Percentiles rank a stretch among this genome's conserved stretches.
phyloP scores from a whole-genome alignment of 805 yeast species.

The Suhomyces xylopsoci region DNA sequence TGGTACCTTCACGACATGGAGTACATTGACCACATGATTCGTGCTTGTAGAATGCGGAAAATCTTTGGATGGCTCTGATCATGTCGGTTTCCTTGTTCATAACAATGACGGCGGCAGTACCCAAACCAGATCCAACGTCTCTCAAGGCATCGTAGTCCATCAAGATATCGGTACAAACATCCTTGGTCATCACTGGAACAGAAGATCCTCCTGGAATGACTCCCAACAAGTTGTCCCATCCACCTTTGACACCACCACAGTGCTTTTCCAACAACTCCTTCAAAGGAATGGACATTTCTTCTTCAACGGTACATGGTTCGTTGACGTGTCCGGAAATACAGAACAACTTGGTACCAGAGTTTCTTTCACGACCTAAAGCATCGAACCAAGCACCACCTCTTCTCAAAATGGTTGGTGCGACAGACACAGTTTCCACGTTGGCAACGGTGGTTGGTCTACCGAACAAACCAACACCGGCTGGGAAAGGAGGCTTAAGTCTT shows the following conservation, averaged over 20 bases:
- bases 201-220: slow-evolving; percentile 91
- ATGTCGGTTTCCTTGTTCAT: slow-evolving; percentile 86
- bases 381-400: slow-evolving; percentile 90
- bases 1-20: slow-evolving; percentile 92
- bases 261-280: slow-evolving; percentile 80
- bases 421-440: slow-evolving; percentile 88
- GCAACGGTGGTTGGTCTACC: slow-evolving; percentile 92
- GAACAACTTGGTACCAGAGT: slow-evolving; percentile 77
- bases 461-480: slow-evolving; percentile 88
- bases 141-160: slow-evolving; percentile 88
- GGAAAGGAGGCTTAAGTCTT: slow-evolving; percentile 91
- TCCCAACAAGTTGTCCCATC: slow-evolving; percentile 88
- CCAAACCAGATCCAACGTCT: slow-evolving; percentile 84
- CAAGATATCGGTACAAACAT: slow-evolving; percentile 60
- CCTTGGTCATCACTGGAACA: slow-evolving; percentile 75
- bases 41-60: slow-evolving; percentile 81
- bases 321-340: slow-evolving; percentile 90
- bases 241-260: slow-evolving; percentile 89
- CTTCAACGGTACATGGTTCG: slow-evolving; percentile 91
- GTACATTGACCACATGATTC: slow-evolving; percentile 95
- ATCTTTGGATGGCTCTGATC: slow-evolving; percentile 81
- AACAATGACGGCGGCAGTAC: slow-evolving; percentile 91
- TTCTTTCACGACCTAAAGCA: slow-evolving; percentile 79
- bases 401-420: slow-evolving; percentile 84
- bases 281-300: slow-evolving; percentile 88